Base-by-base conservation (phyloP, 495 filamentous ascomycete genomes). In the Xylaria sp. region DNA sequence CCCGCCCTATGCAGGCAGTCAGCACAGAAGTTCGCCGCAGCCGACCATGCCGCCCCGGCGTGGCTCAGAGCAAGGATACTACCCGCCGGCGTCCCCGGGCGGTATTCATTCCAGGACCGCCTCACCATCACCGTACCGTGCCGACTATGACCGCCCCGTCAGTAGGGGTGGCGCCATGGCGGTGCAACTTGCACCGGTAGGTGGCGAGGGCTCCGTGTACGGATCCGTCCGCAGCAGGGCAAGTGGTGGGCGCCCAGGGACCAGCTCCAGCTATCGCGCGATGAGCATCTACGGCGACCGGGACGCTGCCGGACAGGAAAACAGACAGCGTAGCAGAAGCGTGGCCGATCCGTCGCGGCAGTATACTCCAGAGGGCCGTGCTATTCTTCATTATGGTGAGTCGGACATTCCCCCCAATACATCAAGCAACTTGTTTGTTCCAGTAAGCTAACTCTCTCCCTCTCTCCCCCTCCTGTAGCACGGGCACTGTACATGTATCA, bases 401-500 rank as follows among this genome's bases (percentile, higher is more conserved):
- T 85, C 50, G 24, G n/a, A n/a, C n/a, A n/a, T n/a, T n/a, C n/a
- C n/a, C n/a, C n/a, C n/a, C n/a, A n/a, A n/a, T n/a, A n/a, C n/a
- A n/a, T n/a, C n/a, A n/a, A n/a, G n/a, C n/a, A n/a, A n/a, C n/a
- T n/a, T n/a, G n/a, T n/a, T n/a, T n/a, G n/a, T n/a, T n/a, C n/a
- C n/a, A n/a, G n/a, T n/a, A n/a, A 31, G 19, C 40, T 63, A 53
- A 69, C 14, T 65, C 61, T 57, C 29, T 12, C n/a, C n/a, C n/a
- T n/a, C n/a, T n/a, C n/a, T n/a, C n/a, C n/a, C n/a, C n/a, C n/a
- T n/a, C n/a, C 5, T 41, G 48, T 73, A 99, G 96, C 97, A 57
- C 92, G 94, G 66, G 94, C 97, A 58, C 85, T 97, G 84, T 99
- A 98, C 81, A 89, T 92, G 84, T 99, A 99, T 82, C 89, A 90